These are phyloP conservation scores for Penicillium nucicola DNA, from an alignment of 495 filamentous ascomycete genomes.

Conservation along the genomic window DNA sequence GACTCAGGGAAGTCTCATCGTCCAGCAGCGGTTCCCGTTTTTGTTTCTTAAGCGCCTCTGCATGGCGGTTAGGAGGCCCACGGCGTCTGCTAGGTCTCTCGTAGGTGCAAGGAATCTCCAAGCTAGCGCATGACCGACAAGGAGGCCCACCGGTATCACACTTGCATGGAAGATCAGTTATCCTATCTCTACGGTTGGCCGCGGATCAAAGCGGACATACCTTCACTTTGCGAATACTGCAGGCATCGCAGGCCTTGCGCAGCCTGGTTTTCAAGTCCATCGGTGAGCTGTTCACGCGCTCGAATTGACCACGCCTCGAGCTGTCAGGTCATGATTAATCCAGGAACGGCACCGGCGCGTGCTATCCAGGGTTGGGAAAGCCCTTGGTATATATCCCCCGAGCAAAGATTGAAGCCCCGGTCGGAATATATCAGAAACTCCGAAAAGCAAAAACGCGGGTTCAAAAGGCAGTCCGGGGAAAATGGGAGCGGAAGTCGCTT, in stretches of 20 bases:
- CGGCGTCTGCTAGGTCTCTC: constrained; percentile 72
- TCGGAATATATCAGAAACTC: no score
- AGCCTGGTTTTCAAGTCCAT: constrained; percentile 53
- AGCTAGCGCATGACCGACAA: constrained; percentile 72
- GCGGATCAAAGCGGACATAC: constrained; percentile 38
- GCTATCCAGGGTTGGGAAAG: constrained; percentile 10
- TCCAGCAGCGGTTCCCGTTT: constrained; percentile 44
- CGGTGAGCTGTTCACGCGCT: constrained; percentile 14
- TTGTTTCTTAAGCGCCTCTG: constrained; percentile 73
- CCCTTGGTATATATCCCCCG: constrained; percentile 11
- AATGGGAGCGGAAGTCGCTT: background rate
- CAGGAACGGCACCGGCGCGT: constrained; percentile 1
- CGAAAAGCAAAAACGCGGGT: no score
- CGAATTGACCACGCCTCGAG: constrained; percentile 23
- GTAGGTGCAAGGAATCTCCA: constrained; percentile 84
- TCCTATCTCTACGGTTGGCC: constrained; percentile 2
- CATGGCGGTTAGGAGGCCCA: constrained; percentile 82
- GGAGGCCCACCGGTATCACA: constrained; percentile 79
- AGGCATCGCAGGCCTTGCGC: constrained; percentile 80
- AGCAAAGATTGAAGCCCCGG: no score
- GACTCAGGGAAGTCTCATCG: constrained; percentile 25
- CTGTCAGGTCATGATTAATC: constrained; percentile 17
- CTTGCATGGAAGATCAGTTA: constrained; percentile 36
- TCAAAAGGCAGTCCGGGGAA: no score
- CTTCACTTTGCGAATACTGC: constrained; percentile 83